phyloP scores from a whole-genome alignment of 345 rosid species.

The Murraya koenigii region DNA sequence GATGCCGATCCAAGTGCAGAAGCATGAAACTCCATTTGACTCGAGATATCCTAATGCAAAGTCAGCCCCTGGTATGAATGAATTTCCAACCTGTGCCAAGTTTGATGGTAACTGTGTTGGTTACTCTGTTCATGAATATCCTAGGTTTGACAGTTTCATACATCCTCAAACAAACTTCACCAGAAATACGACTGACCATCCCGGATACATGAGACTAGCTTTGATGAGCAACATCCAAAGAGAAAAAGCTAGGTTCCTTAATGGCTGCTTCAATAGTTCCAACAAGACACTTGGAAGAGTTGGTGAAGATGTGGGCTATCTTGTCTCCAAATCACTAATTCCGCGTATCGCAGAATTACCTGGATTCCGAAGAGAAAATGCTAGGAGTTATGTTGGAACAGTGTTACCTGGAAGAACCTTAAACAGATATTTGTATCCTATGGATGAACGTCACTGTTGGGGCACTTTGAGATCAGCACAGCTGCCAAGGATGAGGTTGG shows the following conservation, averaged over 20 bases:
- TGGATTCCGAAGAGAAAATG: not conserved
- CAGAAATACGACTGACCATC: not conserved
- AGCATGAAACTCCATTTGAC: not conserved
- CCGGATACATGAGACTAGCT: not conserved
- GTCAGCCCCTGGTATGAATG: not conserved
- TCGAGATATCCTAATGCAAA: not conserved
- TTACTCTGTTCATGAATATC: not conserved
- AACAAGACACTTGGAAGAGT: not conserved
- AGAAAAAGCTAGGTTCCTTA: not conserved
- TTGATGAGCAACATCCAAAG: not conserved
- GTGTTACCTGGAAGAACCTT: constrained; percentile 3
- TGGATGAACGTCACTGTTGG: not conserved
- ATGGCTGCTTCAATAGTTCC: no score
- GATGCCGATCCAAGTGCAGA: not conserved
- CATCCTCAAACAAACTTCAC: not conserved
- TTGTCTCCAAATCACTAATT: not conserved
- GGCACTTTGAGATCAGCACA: not conserved
- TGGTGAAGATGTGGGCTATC: not conserved
- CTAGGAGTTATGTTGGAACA: not conserved
- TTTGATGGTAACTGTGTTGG: not conserved
- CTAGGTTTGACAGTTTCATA: not conserved
- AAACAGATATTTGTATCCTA: not conserved
- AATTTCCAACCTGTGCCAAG: not conserved
- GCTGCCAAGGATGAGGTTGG: not conserved
- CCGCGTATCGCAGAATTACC: not conserved